phyloP scores from a whole-genome alignment of 2,329 filamentous ascomycete species.

The Colletotrichum sp. region DNA sequence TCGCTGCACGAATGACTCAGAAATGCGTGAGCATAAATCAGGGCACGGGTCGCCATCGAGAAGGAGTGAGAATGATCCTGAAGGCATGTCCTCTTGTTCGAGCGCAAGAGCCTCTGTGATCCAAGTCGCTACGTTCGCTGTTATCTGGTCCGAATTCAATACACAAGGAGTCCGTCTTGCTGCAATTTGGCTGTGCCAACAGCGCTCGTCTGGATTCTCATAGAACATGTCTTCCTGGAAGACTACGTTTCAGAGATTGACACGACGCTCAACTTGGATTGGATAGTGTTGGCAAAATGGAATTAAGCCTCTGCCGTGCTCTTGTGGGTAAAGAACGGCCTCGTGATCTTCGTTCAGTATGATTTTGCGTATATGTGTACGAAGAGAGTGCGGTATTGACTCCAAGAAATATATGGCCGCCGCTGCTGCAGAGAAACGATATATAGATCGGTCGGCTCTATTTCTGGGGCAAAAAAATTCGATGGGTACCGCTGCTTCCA shows the following conservation, averaged over 20 bases:
- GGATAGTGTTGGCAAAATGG: neutral
- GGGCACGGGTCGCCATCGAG: neutral
- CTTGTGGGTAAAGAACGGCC: neutral
- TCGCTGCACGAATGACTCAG: neutral
- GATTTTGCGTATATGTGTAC: accelerated
- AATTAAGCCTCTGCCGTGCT: neutral
- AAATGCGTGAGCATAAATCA: neutral
- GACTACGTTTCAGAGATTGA: neutral
- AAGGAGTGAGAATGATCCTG: neutral
- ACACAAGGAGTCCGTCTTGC: accelerated
- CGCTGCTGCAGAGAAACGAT: neutral
- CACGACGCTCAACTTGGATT: neutral
- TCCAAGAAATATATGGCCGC: neutral
- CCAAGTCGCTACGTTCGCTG: neutral
- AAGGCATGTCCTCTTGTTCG: neutral
- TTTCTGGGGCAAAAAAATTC: neutral
- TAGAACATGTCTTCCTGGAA: neutral
- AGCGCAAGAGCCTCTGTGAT: neutral
- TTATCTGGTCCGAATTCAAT: neutral
- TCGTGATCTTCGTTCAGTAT: neutral
- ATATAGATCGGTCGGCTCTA: neutral
- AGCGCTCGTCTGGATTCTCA: neutral
- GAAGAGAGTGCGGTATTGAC: neutral
- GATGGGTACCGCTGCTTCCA: neutral
- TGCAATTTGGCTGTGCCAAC: accelerated